These are phyloP conservation scores for Fragosphaeria purpurea DNA, from an alignment of 2,329 filamentous ascomycete genomes.

Conservation along the genomic window DNA sequence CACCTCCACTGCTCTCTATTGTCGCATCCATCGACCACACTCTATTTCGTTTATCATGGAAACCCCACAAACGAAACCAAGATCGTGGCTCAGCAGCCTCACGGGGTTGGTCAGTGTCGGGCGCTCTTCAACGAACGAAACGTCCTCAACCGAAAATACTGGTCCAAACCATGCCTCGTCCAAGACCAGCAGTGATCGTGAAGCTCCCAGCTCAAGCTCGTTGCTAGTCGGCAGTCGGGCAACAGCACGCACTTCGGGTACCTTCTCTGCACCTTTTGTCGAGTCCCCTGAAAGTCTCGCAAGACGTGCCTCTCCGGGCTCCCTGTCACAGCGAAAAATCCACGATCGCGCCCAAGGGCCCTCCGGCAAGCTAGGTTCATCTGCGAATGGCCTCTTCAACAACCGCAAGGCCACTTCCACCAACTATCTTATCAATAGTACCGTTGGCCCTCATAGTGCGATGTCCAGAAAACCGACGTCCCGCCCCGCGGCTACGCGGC, in stretches of 20 bases:
- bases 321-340: slow-evolving; percentile 25
- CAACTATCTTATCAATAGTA: background rate
- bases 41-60: slow-evolving; percentile 6
- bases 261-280: slow-evolving; percentile 13
- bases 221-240: too few species aligned
- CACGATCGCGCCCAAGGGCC: slow-evolving; percentile 23
- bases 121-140: background rate
- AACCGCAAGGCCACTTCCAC: background rate
- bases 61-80: slow-evolving; percentile 10
- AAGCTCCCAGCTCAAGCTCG: too few species aligned
- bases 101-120: slow-evolving; percentile 10
- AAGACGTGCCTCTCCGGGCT: slow-evolving; percentile 23
- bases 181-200: too few species aligned
- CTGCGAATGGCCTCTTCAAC: background rate
- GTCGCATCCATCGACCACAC: background rate
- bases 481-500: slow-evolving; percentile 20
- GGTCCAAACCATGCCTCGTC: background rate
- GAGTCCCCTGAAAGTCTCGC: slow-evolving; percentile 21
- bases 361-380: slow-evolving; percentile 18
- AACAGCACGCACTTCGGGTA: slow-evolving; percentile 7
- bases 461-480: slow-evolving; percentile 19
- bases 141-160: too few species aligned
- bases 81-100: slow-evolving; percentile 14
- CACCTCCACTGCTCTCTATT: background rate
- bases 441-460: slow-evolving; percentile 2